phyloP scores from a whole-genome alignment of 176 grass and related monocot species.

The Canna indica region DNA sequence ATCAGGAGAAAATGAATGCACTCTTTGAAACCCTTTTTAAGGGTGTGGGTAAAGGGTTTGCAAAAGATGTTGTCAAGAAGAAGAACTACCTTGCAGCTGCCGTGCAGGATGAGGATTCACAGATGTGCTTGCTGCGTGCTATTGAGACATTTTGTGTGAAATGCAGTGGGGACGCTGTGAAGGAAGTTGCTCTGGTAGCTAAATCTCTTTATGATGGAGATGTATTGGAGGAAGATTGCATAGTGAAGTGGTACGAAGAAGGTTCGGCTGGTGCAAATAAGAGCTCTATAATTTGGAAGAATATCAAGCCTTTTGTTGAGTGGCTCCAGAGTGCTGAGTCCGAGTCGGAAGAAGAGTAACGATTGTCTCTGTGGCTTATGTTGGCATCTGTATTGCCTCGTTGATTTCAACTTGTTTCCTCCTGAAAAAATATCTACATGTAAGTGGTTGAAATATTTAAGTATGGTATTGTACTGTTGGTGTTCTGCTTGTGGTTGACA shows the following conservation, averaged over 20 bases:
- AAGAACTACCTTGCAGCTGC: slow-evolving; percentile 39
- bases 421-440: not conserved
- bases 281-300: slow-evolving; percentile 34
- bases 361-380: not conserved
- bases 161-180: slow-evolving; percentile 45
- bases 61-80: slow-evolving; percentile 57
- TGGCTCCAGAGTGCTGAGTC: slow-evolving; percentile 67
- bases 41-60: slow-evolving; percentile 48
- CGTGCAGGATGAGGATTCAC: slow-evolving; percentile 39
- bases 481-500: not conserved
- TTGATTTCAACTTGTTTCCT: not conserved
- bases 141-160: slow-evolving; percentile 34
- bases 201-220: slow-evolving; percentile 72
- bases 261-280: slow-evolving; percentile 29
- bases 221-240: slow-evolving; percentile 51
- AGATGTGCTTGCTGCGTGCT: slow-evolving; percentile 34
- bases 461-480: not conserved
- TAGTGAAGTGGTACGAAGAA: slow-evolving; percentile 48
- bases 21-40: slow-evolving; percentile 53
- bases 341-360: slow-evolving; percentile 48
- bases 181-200: slow-evolving; percentile 54
- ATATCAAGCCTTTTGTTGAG: slow-evolving; percentile 46
- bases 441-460: not conserved
- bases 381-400: not conserved
- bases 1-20: slow-evolving; percentile 49